Evolutionary conservation across 495 filamentous ascomycete species (phyloP), one percentile per base, ranked within the genome.

Genomic region (Aspergillus conjunctus): DNA sequence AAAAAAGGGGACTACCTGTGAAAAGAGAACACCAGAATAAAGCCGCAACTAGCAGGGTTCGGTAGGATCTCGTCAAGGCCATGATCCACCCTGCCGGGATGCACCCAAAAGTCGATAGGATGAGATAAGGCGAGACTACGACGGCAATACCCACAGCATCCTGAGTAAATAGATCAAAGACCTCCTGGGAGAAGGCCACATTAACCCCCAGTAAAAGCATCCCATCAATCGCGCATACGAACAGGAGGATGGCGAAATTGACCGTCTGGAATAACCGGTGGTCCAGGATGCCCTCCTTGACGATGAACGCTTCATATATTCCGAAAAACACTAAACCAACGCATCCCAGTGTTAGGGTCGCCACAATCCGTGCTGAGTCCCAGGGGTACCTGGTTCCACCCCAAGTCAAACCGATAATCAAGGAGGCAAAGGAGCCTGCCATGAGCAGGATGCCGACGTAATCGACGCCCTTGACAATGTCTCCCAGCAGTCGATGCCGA

Each of bases 171-270:
- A 46, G 44, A 2, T 20, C 44, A 20, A 46, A 46, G 44, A 20
- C 20, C 15, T 46, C 44, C 44, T 46, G 44, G 2, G 44, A 46
- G 15, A 46, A 21, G 10, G 44, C 44, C 7, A 46, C 44, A 18
- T 53, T 53, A 5, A 53, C 50, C 15, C 50, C 50, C 14, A 33
- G n/a, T 7, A 53, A 30, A 21, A 53, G 30, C 30, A 53, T 53
- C 6, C 50, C 50, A 8, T 53, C 50, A 37, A 53, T 53, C 30
- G 32, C 30, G 50, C 30, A 32, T 2, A 53, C 50, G 31, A 34
- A 53, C 30, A 34, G 8, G 8, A 53, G n/a, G 6, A 53, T 53
- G 6, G 50, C 30, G 31, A 53, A 53, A 7, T 53, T 53, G 5
- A 32, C 2, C 2, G 50, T 33, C 32, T 53, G n/a, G 33, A 53